Base-by-base conservation (phyloP, 495 filamentous ascomycete species). In the Penicillium canescens region DNA sequence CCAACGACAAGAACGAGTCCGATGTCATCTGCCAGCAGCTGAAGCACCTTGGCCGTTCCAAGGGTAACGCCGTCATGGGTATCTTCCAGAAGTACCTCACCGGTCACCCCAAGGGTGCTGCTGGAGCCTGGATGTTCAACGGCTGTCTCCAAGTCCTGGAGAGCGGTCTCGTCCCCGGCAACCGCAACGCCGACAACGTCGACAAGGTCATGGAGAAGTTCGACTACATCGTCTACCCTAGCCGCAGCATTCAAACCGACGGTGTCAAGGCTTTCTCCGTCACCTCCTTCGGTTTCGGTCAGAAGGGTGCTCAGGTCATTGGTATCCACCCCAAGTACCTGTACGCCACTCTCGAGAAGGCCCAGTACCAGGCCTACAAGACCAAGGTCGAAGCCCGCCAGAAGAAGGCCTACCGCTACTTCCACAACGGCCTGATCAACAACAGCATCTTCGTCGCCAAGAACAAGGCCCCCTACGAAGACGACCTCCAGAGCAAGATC, bases 1-100 rank as follows among this genome's bases (percentile, higher is more conserved):
- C 94, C 50, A 99, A 99, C 66, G 94, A 99, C 78, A 99, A 99
- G 85, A 99, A 99, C 70, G 94, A 99, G 71, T 97, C 94, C 24
- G 92, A 94, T 52, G 92, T 96, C 65, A 87, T 99, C 60, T 96
- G 93, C 80, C 89, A 96, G 72, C 96, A 98, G 76, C 80, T 99
- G 73, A 86, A 83, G 61, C 95, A 99, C 69, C 87, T 99, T 42
- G 94, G 95, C 54, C 88, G 94, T 45, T 84, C 86, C 72, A 96
- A 96, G 82, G 94, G 94, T 62, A 98, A 99, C 68, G 91, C 95
- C 24, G 78, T 99, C 7, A 72, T 98, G 53, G 94, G 94, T 74
- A 93, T 99, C 69, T 99, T 98, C 89, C 94, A 99, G 72, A 99
- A 99, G 72, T 98, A 96, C 70, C 86, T 99, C 36, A 99, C 94